Evolutionary conservation across 495 filamentous ascomycete genomes (phyloP), one percentile per base, ranked within the genome.

Genomic region (Trichoderma erinaceum): DNA sequence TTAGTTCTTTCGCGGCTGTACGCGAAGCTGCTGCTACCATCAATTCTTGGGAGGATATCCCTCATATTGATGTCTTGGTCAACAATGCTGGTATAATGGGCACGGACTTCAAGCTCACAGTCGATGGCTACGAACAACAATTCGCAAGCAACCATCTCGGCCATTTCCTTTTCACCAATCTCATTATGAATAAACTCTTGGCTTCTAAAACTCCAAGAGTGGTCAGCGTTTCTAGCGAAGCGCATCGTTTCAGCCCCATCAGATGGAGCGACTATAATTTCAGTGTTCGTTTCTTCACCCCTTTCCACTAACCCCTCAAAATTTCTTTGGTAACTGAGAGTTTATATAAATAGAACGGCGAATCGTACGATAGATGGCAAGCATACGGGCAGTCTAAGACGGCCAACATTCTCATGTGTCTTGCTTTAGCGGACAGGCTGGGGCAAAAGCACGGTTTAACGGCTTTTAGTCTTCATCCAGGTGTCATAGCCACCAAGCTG

Each of bases 51-150:
- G 29, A 46, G 18, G 74, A 80, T 29, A 79, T 77, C 13, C 71
- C 75, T 0, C 70, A 43, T 16, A 69, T 90, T n/a, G 87, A 92
- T 68, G 74, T 87, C 35, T 77, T 94, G 3, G 79, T 92, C 43
- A 84, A 86, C 76, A 93, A 92, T 70, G 89, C 90, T 4, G 89
- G 88, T 44, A 82, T 90, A 69, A 88, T 90, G 85, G 85, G 78
- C 0, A 68, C 81, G 8, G 79, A 83, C 0, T 78, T 73, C 10
- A 71, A 72, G 0, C 69, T 77, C 1, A 88, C 88, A 0, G 72
- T 79, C 4, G 86, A 91, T 13, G 87, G 89, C 4, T 85, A 85
- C 69, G 89, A 93, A 72, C 81, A 85, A 44, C 87, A 91, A 67
- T 86, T 92, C 68, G 87, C 83, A 18, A 89, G 85, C 1, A 93